Percentiles rank a stretch among this genome's conserved stretches.
These are phyloP conservation scores for Pestalotiopsis sp. DNA, from an alignment of 2,329 filamentous ascomycete genomes.

Conservation along the genomic window DNA sequence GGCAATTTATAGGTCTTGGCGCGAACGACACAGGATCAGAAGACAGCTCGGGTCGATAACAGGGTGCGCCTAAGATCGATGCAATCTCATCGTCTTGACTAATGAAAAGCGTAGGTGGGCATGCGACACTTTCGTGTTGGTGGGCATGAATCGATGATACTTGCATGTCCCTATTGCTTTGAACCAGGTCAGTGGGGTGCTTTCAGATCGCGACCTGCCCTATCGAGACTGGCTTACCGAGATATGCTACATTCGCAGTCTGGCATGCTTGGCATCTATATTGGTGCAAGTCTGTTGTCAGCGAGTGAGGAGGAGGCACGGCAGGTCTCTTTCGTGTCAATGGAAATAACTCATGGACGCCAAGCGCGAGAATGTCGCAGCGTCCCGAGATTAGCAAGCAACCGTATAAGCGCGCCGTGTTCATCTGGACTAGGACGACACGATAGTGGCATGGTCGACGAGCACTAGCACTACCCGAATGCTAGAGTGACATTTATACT, in stretches of 20 bases:
- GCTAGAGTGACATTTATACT: not conserved
- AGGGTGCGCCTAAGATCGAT: not conserved
- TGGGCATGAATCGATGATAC: not conserved
- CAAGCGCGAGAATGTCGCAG: not conserved
- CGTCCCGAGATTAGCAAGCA: not conserved
- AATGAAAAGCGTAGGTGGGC: not conserved
- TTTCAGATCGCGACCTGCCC: not conserved
- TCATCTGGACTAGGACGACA: not conserved
- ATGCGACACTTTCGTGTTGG: not conserved
- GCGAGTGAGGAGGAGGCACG: not conserved
- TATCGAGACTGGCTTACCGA: constrained; percentile 1
- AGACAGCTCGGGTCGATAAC: not conserved
- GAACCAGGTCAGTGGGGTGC: not conserved
- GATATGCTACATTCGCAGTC: constrained; percentile 4
- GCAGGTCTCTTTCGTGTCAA: not conserved
- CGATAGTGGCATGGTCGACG: not conserved
- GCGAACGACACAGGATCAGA: not conserved
- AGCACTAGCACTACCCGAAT: not conserved
- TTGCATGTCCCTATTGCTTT: not conserved
- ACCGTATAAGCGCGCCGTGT: not conserved
- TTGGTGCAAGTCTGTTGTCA: not conserved
- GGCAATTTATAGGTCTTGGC: constrained; percentile 12
- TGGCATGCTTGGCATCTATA: not conserved
- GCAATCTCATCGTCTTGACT: not conserved
- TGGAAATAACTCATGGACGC: not conserved